These are phyloP conservation scores for Polyporus tsugae DNA, from an alignment of 1,284 basidiomycete genomes.

Conservation along the genomic window DNA sequence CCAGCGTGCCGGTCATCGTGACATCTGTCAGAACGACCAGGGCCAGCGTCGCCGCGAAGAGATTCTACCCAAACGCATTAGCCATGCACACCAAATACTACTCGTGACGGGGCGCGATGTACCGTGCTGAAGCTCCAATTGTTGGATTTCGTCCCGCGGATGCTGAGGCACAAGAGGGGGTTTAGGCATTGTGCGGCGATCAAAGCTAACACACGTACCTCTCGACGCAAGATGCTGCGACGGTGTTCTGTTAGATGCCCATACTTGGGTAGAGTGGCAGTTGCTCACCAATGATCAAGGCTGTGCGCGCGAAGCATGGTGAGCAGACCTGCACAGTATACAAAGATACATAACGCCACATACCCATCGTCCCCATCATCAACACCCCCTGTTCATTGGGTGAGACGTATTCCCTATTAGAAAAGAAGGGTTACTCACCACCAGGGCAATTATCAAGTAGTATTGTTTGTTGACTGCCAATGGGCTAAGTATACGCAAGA, in stretches of 20 bases:
- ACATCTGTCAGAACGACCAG: neutral
- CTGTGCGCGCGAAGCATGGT: neutral
- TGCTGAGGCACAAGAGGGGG: neutral
- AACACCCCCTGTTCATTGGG: neutral
- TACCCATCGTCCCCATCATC: slow-evolving; percentile 5
- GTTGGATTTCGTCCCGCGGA: neutral
- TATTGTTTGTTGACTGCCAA: slow-evolving; percentile 1
- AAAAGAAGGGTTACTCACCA: neutral
- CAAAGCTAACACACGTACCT: neutral
- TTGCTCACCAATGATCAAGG: slow-evolving; percentile 3
- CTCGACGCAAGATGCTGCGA: neutral
- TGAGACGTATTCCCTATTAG: neutral
- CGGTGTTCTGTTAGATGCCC: neutral
- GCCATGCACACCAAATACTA: neutral
- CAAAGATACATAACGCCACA: neutral
- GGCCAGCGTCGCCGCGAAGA: neutral
- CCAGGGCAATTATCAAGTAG: neutral
- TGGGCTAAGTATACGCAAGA: neutral
- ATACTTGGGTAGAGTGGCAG: neutral
- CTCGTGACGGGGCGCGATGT: neutral
- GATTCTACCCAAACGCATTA: neutral
- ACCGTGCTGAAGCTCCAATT: neutral
- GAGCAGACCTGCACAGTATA: neutral
- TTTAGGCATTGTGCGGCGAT: neutral
- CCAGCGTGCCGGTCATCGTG: neutral